A percentile compares a stretch with the other conserved stretches of the same genome.
phyloP scores from a whole-genome alignment of 1,139 yeast species.

The Magnusiomyces suaveolens region DNA sequence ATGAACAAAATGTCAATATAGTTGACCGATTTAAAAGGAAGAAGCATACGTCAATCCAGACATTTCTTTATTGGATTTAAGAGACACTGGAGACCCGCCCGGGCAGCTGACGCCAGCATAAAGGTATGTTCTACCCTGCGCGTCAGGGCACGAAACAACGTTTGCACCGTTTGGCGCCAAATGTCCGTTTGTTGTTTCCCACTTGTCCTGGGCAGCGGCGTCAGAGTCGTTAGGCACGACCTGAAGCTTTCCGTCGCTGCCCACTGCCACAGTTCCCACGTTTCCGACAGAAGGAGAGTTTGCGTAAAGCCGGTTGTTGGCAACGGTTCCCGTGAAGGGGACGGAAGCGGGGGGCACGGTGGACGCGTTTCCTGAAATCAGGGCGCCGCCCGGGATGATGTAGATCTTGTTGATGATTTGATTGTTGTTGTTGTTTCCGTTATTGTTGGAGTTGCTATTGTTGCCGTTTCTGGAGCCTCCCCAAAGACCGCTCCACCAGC shows the following conservation, averaged over 20 bases:
- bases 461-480: not conserved
- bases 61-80: not conserved
- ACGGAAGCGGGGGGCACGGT: not conserved
- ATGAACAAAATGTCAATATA: constrained; percentile 26
- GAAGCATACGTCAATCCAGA: not conserved
- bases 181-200: not conserved
- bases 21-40: constrained; percentile 31
- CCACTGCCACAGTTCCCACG: not conserved
- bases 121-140: not conserved
- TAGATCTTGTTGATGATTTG: not conserved
- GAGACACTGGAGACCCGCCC: not conserved
- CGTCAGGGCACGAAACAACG: constrained; percentile 2
- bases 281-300: not conserved
- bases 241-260: not conserved
- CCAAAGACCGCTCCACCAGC: not conserved
- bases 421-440: constrained; percentile 3
- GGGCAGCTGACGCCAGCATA: constrained; percentile 1
- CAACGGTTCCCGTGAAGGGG: not conserved
- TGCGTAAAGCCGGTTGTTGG: not conserved
- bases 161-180: not conserved
- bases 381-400: constrained; percentile 1
- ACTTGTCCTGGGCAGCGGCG: not conserved
- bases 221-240: not conserved
- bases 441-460: not conserved
- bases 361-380: not conserved